These are phyloP conservation scores for Fusarium pseudograminearum DNA, from an alignment of 2,329 filamentous ascomycete genomes.

Conservation along the genomic window DNA sequence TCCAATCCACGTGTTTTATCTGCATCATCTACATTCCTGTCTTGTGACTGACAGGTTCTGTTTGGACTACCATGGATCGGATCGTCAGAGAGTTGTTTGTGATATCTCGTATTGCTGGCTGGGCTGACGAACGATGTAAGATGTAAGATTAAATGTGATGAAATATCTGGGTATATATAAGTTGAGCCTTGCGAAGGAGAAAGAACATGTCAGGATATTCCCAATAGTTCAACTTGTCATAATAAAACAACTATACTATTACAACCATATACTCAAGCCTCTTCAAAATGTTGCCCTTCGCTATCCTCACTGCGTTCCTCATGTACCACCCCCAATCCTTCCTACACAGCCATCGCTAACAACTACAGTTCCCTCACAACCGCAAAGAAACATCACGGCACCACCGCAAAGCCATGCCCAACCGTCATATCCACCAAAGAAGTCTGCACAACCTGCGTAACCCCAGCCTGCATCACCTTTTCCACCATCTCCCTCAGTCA, in stretches of 20 bases:
- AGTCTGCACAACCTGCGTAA: conserved; percentile 51
- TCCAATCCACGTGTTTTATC: conserved; percentile 22
- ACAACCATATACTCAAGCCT: neutral
- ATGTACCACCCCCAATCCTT: conserved; percentile 8
- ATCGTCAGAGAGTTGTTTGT: conserved; percentile 1
- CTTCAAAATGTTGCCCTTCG: conserved; percentile 21
- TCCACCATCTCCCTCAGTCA: conserved; percentile 50
- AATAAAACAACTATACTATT: neutral
- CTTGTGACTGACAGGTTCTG: neutral
- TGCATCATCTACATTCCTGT: conserved; percentile 18
- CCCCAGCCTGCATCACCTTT: conserved; percentile 49
- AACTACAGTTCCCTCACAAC: conserved; percentile 9
- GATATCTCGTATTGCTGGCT: conserved; percentile 7
- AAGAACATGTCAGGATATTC: neutral
- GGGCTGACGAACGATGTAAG: conserved; percentile 9
- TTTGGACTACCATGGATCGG: neutral
- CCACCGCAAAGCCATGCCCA: conserved; percentile 45
- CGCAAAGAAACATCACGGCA: conserved; percentile 13
- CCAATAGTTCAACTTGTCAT: too few relatives aligned
- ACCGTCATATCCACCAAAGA: conserved; percentile 51
- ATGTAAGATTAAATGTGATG: neutral
- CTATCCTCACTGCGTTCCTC: conserved; percentile 11
- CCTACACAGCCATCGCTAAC: conserved; percentile 10
- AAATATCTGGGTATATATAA: conserved; percentile 8
- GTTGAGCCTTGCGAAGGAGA: too few relatives aligned